phyloP scores from a whole-genome alignment of 768 basidiomycete genomes.

The Hygrophorus pudorinus region DNA sequence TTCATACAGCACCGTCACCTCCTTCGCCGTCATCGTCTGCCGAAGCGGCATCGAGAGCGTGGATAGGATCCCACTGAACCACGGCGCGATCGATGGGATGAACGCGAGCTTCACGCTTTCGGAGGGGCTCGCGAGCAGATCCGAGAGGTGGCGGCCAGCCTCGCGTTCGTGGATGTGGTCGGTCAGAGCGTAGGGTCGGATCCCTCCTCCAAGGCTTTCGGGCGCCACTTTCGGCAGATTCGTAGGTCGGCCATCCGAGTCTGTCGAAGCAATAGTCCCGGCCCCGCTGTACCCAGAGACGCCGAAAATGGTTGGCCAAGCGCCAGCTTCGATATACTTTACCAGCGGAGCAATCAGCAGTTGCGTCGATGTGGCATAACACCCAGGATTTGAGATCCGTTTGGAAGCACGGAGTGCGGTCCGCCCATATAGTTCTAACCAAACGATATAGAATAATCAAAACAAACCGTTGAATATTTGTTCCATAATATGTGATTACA shows the following conservation, averaged over 20 bases:
- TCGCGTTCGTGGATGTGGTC: slow-evolving; percentile 99
- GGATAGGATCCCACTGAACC: slow-evolving; percentile 95
- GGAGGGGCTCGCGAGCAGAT: slow-evolving; percentile 31
- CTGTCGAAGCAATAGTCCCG: slow-evolving; percentile 70
- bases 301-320: slow-evolving; percentile 81
- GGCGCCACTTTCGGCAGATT: slow-evolving; percentile 78
- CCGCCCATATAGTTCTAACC: slow-evolving; percentile 81
- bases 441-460: slow-evolving; percentile 18
- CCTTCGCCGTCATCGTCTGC: slow-evolving; percentile 54
- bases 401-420: slow-evolving; percentile 55
- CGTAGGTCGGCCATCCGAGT: slow-evolving; percentile 57
- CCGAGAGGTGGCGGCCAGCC: slow-evolving; percentile 74
- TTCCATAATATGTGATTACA: slow-evolving; percentile 23
- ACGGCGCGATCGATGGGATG: slow-evolving; percentile 78
- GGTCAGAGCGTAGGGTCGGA: slow-evolving; percentile 84
- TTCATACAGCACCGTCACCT: slow-evolving; percentile 66
- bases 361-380: slow-evolving; percentile 91
- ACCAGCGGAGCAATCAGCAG: slow-evolving; percentile 87
- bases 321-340: slow-evolving; percentile 47
- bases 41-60: slow-evolving; percentile 76
- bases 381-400: slow-evolving; percentile 94
- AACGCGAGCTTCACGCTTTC: slow-evolving; percentile 60
- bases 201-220: slow-evolving; percentile 61
- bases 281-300: slow-evolving; percentile 94
- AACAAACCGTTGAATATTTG: slow-evolving; percentile 24